Conservation (phyloP, 2,329 filamentous ascomycete genomes). For the Epichloe aotearoae region DNA sequence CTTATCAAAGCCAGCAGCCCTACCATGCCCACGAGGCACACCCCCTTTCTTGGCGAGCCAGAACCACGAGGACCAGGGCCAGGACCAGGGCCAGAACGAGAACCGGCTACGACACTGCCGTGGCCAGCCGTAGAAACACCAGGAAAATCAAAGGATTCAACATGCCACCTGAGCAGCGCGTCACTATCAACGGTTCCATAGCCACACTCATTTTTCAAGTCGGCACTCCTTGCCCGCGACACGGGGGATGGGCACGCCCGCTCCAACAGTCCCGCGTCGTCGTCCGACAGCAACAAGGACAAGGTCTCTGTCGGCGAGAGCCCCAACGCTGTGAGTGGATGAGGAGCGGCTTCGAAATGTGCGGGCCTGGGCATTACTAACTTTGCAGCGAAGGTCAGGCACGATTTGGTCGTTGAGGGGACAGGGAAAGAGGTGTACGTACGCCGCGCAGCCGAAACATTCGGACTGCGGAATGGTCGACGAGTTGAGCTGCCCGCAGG, state of each 20-base stretch:
- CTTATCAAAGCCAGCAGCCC: neutral
- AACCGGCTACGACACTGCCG: neutral
- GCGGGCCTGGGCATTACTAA: neutral
- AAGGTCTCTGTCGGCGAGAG: neutral
- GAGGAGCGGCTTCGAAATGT: neutral
- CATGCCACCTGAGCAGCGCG: neutral
- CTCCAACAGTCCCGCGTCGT: neutral
- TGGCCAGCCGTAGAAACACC: neutral
- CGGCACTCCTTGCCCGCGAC: neutral
- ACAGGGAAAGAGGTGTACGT: neutral
- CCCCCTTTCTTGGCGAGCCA: neutral
- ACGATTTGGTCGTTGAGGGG: neutral
- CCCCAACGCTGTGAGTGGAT: neutral
- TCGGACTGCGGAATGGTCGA: slow-evolving; percentile 8
- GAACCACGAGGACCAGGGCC: neutral
- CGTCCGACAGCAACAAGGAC: neutral
- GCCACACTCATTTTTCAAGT: neutral
- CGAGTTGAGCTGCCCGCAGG: slow-evolving; percentile 9
- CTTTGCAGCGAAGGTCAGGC: neutral
- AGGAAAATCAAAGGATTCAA: neutral
- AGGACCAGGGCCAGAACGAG: neutral
- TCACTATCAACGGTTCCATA: neutral
- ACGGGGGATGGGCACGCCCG: neutral
- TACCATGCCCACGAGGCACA: neutral
- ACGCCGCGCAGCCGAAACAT: slow-evolving; percentile 11